These are phyloP conservation scores for Backusella mclennaniae DNA, from an alignment of 192 early-diverging fungal genomes.

Conservation along the genomic window DNA sequence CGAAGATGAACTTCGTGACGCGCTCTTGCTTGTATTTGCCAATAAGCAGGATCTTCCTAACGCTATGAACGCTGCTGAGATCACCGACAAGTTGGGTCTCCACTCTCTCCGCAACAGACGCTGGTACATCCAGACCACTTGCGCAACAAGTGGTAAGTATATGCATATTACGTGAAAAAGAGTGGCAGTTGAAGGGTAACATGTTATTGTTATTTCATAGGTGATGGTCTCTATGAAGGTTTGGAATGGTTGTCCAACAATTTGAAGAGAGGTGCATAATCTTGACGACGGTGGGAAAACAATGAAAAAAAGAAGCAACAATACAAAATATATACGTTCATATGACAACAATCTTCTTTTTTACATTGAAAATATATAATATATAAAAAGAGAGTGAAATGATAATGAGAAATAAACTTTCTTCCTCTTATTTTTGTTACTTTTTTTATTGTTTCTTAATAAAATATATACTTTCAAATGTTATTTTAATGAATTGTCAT, in stretches of 20 bases:
- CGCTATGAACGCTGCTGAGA: slow-evolving; percentile 92
- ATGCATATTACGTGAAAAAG: not conserved
- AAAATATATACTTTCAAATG: not conserved
- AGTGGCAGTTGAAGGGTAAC: not conserved
- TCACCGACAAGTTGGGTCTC: slow-evolving; percentile 92
- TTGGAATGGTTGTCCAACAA: slow-evolving; percentile 89
- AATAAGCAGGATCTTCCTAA: slow-evolving; percentile 99
- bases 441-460: not conserved
- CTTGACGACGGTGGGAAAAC: slow-evolving; percentile 1
- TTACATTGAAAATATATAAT: not conserved
- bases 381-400: not conserved
- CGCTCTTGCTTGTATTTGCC: slow-evolving; percentile 90
- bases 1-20: slow-evolving; percentile 94
- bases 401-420: not conserved
- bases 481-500: not conserved
- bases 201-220: slow-evolving; percentile 29
- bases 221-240: slow-evolving; percentile 98
- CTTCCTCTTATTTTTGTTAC: not conserved
- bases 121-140: slow-evolving; percentile 93
- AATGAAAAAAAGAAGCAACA: not conserved
- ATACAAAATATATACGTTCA: not conserved
- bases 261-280: slow-evolving; percentile 43
- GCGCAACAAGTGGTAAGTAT: slow-evolving; percentile 66
- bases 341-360: not conserved
- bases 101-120: slow-evolving; percentile 75